Base-by-base conservation (phyloP, 139 green algal species). In the Ettlia oleoabundans region DNA sequence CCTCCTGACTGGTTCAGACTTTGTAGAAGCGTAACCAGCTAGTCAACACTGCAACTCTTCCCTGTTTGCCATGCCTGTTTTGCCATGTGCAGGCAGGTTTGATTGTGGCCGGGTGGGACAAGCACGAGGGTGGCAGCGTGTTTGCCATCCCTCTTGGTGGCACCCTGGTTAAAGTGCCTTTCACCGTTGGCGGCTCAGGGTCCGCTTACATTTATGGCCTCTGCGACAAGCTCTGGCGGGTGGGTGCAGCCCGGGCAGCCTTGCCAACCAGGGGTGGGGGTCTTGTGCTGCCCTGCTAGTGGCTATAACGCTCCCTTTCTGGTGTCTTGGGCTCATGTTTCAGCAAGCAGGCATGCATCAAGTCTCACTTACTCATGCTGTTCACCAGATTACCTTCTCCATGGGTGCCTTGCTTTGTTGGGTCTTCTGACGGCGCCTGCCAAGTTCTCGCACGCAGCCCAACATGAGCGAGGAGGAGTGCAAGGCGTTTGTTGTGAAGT, bases 191-290 rank as follows among this genome's bases (percentile, higher is more conserved):
- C 33, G 95, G 95, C 35, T 96, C 91, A 2, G 95, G 95, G 1
- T 96, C 91, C 6, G 93, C 93, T 6, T 98, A 98, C 89, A 97
- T 98, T 81, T 90, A 91, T 30, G 93, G 93, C 35, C 93, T 94
- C 37, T 91, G 84, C 77, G 94, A 98, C 82, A 93, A 92, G 86
- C 88, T 92, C 73, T 98, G 90, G 86, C 85, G 74, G 80, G 80
- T 84, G 40, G 13, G 78, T 9, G 35, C 52, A 35, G 35, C 7
- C 21, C 10, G 5, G n/a, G 66, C 38, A 22, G 3, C 38, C n/a
- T n/a, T n/a, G n/a, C n/a, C n/a, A n/a, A n/a, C n/a, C n/a, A n/a
- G n/a, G n/a, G n/a, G n/a, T n/a, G n/a, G n/a, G n/a, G n/a, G n/a
- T n/a, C n/a, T n/a, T n/a, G n/a, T n/a, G n/a, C n/a, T n/a, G n/a